Conservation (phyloP, 148 eudicot genomes). For the Tetragonia tetragonoides region DNA sequence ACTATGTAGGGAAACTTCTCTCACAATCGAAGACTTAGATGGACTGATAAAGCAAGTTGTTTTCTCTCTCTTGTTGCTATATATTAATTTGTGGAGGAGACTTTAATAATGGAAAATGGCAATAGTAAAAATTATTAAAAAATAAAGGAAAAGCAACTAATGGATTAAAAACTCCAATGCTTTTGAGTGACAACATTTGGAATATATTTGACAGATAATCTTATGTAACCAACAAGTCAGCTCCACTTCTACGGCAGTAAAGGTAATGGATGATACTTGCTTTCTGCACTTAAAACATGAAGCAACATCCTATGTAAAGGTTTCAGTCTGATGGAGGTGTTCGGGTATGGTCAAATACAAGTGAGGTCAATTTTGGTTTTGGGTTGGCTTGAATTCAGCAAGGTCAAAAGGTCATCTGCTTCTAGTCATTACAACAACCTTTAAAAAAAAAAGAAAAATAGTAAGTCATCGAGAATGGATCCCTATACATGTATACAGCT, state of each 20-base stretch:
- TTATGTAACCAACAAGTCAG: too few species aligned
- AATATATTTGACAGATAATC: neutral
- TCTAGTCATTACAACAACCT: too few species aligned
- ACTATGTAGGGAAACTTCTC: conserved; percentile 65
- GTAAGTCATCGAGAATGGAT: too few species aligned
- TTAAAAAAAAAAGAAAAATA: too few species aligned
- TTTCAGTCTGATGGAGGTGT: neutral
- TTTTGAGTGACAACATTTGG: neutral
- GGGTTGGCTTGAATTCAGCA: neutral
- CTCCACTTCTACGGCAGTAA: neutral
- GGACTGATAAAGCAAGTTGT: conserved; percentile 59
- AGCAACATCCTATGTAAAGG: neutral
- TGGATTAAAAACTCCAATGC: neutral
- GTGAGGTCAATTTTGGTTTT: neutral
- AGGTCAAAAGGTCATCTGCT: neutral
- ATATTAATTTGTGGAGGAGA: neutral
- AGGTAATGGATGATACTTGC: neutral
- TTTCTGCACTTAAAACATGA: neutral
- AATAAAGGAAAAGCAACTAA: neutral
- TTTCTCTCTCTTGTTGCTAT: conserved; percentile 14
- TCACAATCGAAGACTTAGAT: conserved; percentile 57
- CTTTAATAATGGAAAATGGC: neutral
- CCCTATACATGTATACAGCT: too few species aligned
- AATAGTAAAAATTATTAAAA: neutral
- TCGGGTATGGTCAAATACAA: neutral